Base-by-base conservation (phyloP, 1,284 basidiomycete genomes). In the Leccinum laetum region DNA sequence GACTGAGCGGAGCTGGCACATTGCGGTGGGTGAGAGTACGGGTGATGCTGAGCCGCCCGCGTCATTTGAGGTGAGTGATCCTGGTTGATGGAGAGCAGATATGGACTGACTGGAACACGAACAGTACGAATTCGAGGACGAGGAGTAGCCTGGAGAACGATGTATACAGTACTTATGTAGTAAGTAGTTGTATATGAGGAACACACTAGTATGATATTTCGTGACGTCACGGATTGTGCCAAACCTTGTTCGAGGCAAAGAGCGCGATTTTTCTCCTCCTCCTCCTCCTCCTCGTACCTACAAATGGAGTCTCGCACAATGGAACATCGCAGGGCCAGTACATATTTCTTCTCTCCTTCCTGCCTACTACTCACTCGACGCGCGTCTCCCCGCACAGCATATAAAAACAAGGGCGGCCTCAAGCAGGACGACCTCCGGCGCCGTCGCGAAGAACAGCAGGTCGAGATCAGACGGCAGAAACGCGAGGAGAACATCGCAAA, bases 401-500 rank as follows among this genome's bases (percentile, higher is more conserved):
- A 84, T 77, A 89, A 95, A 84, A 91, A 87, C 80, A 95, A 94
- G 79, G 90, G 91, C 69, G 88, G 84, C 70, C 82, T 95, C 70
- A 94, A 94, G 78, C 88, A 89, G 72, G 93, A 95, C 69, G 91
- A 92, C 72, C 91, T 98, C 72, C 89, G 96, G 76, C 91, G 95
- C 80, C 90, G 96, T 78, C 89, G 96, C 68, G 96, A 98, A 79
- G 96, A 98, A 78, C 94, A 96, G 78, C 95, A 98, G 76, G 96
- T 98, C 65, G 96, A 98, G 84, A 98, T 98, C 83, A 87, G 96
- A 76, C 88, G 94, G 76, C 94, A 96, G 82, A 98, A 98, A 83
- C 87, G 96, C 72, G 96, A 98, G 77, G 96, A 98, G 80, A 96
- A 95, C 77, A 96, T 98, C 67, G 93, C 96, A 69, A 98, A 98